These are phyloP conservation scores for Colletotrichum sp. DNA, from an alignment of 2,329 filamentous ascomycete genomes.

Conservation along the genomic window DNA sequence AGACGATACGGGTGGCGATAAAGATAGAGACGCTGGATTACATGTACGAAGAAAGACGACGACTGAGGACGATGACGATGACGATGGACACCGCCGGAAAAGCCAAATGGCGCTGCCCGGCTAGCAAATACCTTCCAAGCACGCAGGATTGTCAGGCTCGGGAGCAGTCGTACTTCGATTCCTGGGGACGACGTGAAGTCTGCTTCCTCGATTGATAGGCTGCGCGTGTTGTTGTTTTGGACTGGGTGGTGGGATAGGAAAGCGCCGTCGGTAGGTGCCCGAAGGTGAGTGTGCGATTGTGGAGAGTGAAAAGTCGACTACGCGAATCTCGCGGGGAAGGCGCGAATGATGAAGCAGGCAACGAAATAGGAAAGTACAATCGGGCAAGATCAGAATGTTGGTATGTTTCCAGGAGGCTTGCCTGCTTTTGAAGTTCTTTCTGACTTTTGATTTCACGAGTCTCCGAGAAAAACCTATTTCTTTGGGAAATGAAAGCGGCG, in stretches of 20 bases:
- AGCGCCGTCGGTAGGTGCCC: not conserved
- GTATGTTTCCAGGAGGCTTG: not conserved
- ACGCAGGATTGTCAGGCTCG: not conserved
- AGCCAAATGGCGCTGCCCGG: no score
- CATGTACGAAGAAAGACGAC: not conserved
- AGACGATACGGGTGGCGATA: fast-evolving
- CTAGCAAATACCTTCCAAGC: fast-evolving
- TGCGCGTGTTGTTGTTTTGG: not conserved
- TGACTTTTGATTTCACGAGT: not conserved
- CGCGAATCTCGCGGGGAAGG: not conserved
- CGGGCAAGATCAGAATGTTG: not conserved
- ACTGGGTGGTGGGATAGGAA: not conserved
- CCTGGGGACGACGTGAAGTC: fast-evolving
- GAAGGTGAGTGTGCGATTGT: not conserved
- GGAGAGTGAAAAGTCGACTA: not conserved
- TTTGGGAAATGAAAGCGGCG: fast-evolving
- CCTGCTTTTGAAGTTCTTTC: fast-evolving
- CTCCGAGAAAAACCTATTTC: fast-evolving
- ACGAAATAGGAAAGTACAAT: not conserved
- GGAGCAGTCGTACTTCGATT: not conserved
- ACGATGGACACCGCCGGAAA: not conserved
- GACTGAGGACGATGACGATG: not conserved
- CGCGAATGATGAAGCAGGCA: not conserved
- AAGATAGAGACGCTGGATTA: no score
- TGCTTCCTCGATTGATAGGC: fast-evolving